Evolutionary conservation across 2,329 filamentous ascomycete species (phyloP), one percentile per base, ranked within the genome.

Genomic region (Metarhizium anisopliae): DNA sequence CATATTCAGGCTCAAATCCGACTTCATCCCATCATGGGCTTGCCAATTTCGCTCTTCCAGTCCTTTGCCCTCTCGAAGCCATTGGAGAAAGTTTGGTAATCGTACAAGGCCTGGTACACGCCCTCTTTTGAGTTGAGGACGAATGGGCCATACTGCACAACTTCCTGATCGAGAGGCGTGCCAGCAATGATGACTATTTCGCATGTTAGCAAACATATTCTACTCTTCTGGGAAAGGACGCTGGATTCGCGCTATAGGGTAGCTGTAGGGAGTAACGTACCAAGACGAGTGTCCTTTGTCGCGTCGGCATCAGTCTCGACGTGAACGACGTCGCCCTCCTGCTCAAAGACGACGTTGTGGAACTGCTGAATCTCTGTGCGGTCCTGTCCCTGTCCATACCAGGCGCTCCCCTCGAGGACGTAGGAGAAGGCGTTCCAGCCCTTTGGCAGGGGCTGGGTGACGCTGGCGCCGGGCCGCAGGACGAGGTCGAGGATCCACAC

Each of bases 351-450:
- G 29, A 94, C 88, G 68, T 94, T 96, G 73, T 96, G 85, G 69
- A 84, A 96, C 66, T 88, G 81, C 55, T 77, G 77, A 14, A 93
- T 80, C 2, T 73, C 74, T 53, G 72, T 76, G 63, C 74, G 74
- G 29, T 74, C 71, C 55, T 76, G 70, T 25, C 77, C 82, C 47
- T 70, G 76, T 61, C 78, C 84, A 69, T 87, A 89, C 63, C 75
- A 74, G 1, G 84, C 84, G 7, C 79, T 82, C 25, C 93, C 93
- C 57, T 85, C 78, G n/a, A 97, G 77, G 3, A 84, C 86, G 70
- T 96, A 97, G 16, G 86, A 85, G 66, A 97, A 97, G 2, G 89
- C 84, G 69, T 95, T 96, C 90, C 91, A 97, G 32, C 85, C 86
- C 59, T 77, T 73, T 0, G 93, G 93, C 2, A 97, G 67, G 5